These are phyloP conservation scores for Pleurotus citrinopileatus DNA, from an alignment of 768 basidiomycete genomes.

Conservation along the genomic window DNA sequence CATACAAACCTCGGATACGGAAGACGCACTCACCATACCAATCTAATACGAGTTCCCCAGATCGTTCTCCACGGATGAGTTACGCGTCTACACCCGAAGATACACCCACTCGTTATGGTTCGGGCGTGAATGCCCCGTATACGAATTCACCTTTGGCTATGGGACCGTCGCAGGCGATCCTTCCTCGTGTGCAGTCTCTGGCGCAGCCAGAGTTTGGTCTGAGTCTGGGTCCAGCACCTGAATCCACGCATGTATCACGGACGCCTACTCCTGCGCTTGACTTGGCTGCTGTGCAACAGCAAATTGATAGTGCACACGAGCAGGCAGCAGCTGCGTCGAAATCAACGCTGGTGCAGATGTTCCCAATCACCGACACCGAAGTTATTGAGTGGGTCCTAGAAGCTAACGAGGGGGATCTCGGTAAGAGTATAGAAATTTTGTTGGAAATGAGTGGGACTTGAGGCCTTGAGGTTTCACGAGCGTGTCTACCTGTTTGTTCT, in stretches of 20 bases:
- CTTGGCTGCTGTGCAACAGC: constrained; percentile 63
- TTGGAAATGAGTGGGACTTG: constrained; percentile 65
- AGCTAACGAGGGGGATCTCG: constrained; percentile 85
- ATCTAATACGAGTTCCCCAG: constrained; percentile 16
- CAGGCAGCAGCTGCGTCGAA: constrained; percentile 67
- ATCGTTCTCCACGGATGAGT: constrained; percentile 20
- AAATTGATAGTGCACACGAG: constrained; percentile 78
- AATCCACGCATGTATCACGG: constrained; percentile 49
- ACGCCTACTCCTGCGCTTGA: constrained; percentile 72
- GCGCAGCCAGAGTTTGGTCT: constrained; percentile 19
- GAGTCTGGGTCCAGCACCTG: constrained; percentile 13
- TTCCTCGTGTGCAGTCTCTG: constrained; percentile 39
- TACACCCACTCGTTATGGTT: constrained; percentile 41
- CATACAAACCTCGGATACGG: constrained; percentile 73
- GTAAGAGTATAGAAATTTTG: constrained; percentile 83
- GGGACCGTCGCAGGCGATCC: constrained; percentile 44
- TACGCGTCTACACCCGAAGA: constrained; percentile 39
- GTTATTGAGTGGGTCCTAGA: constrained; percentile 88
- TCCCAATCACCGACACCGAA: constrained; percentile 79
- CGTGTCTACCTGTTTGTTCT: background rate
- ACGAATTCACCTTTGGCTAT: constrained; percentile 47
- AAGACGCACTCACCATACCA: constrained; percentile 42
- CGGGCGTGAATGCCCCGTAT: constrained; percentile 30
- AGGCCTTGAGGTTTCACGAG: constrained; percentile 4
- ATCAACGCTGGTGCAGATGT: constrained; percentile 84